Conservation (phyloP, 192 early-diverging fungal species). For the Coemansia sp. region DNA sequence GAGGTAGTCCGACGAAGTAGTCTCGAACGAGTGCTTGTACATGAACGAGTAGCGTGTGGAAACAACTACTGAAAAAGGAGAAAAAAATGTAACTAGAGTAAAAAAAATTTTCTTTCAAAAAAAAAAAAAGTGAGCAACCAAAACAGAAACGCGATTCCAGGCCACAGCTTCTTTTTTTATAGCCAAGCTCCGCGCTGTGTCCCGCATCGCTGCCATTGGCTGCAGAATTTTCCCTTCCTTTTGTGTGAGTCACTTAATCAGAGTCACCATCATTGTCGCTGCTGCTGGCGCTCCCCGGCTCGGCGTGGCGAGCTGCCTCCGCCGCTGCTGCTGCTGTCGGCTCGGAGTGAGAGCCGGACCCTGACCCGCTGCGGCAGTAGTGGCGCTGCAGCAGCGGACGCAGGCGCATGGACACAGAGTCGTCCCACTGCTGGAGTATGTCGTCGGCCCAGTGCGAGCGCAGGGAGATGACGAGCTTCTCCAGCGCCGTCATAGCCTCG, state of each 20-base stretch:
- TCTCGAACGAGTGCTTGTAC: conserved; percentile 86
- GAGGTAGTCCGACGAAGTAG: conserved; percentile 88
- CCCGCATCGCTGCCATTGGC: not conserved
- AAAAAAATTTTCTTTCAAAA: conserved; percentile 3
- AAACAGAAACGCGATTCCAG: not conserved
- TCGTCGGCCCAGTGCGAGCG: conserved; percentile 49
- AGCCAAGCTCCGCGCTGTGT: not conserved
- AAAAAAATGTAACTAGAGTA: not conserved
- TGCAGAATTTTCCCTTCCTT: too few species aligned
- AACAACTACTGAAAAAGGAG: not conserved
- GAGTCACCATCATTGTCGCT: too few species aligned
- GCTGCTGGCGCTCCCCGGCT: not conserved
- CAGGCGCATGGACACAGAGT: conserved; percentile 22
- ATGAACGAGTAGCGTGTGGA: conserved; percentile 45
- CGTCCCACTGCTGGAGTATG: conserved; percentile 44
- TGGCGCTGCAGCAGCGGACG: conserved; percentile 36
- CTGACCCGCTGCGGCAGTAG: conserved; percentile 23
- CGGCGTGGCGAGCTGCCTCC: too few species aligned
- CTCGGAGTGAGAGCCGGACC: conserved; percentile 1
- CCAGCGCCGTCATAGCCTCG: conserved; percentile 61
- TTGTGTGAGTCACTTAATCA: conserved; percentile 20
- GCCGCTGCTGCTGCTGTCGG: not conserved
- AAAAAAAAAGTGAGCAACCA: conserved; percentile 5
- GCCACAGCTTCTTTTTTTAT: not conserved
- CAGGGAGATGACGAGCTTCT: conserved; percentile 67